A percentile compares a stretch with the other conserved stretches of the same genome.
Conservation (phyloP, 352 stramenopile species). For the Elongisporangium undulatum region DNA sequence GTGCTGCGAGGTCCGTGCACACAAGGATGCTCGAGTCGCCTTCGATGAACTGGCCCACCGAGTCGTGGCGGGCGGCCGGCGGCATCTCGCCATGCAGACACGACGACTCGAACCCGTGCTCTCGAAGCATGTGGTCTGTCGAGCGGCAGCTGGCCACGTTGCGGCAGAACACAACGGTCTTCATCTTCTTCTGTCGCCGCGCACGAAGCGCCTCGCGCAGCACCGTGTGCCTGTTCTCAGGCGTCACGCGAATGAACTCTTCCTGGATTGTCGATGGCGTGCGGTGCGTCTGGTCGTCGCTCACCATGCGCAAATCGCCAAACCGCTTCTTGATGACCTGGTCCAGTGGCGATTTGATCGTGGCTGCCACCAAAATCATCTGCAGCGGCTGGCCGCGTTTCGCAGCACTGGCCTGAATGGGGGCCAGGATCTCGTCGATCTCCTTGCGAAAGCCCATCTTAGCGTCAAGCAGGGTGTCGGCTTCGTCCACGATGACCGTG, state of each 20-base stretch:
- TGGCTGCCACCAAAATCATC: conserved; percentile 69
- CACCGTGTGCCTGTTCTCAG: conserved; percentile 65
- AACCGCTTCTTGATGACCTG: conserved; percentile 73
- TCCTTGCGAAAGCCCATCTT: conserved; percentile 81
- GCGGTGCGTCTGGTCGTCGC: conserved; percentile 64
- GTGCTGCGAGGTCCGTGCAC: conserved; percentile 91
- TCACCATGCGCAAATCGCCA: conserved; percentile 51
- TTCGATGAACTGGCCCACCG: conserved; percentile 50
- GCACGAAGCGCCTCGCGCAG: conserved; percentile 52
- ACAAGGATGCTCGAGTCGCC: conserved; percentile 75
- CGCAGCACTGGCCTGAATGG: conserved; percentile 58
- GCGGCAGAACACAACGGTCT: conserved; percentile 77
- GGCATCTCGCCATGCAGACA: conserved; percentile 83
- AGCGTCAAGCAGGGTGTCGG: conserved; percentile 74
- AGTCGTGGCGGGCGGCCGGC: conserved; percentile 37
- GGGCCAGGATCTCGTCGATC: conserved; percentile 60
- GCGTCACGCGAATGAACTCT: conserved; percentile 58
- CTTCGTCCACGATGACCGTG: conserved; percentile 73
- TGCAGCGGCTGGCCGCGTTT: conserved; percentile 57
- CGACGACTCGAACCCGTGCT: conserved; percentile 56
- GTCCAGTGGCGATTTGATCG: conserved; percentile 62
- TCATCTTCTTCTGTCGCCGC: conserved; percentile 29
- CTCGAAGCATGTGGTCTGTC: conserved; percentile 79
- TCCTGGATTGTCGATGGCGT: conserved; percentile 55
- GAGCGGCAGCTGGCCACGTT: conserved; percentile 68